These are phyloP conservation scores for Elongisporangium undulatum DNA, from an alignment of 352 stramenopile genomes.

Conservation along the genomic window DNA sequence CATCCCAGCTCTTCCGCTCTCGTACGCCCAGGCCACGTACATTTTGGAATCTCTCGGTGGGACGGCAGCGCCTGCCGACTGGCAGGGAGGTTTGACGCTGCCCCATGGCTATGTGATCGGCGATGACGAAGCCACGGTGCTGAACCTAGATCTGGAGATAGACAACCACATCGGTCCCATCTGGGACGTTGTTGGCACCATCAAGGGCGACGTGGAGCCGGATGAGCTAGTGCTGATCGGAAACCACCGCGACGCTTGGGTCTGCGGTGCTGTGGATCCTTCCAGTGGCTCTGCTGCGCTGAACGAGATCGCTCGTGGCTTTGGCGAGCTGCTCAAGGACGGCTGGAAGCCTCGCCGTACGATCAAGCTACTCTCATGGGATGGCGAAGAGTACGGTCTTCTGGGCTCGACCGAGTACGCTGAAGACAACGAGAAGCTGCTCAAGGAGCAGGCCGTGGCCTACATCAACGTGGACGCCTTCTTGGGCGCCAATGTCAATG, in stretches of 20 bases:
- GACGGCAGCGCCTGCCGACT: slow-evolving; percentile 36
- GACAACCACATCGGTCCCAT: slow-evolving; percentile 74
- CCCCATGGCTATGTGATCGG: slow-evolving; percentile 60
- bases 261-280: slow-evolving; percentile 84
- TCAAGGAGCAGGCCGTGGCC: slow-evolving; percentile 54
- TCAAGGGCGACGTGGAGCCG: slow-evolving; percentile 43
- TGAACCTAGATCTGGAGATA: slow-evolving; percentile 59
- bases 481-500: slow-evolving; percentile 41
- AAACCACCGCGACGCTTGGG: slow-evolving; percentile 89
- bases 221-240: slow-evolving; percentile 77
- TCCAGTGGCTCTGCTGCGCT: slow-evolving; percentile 73
- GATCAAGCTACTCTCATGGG: slow-evolving; percentile 81
- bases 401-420: slow-evolving; percentile 82
- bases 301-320: slow-evolving; percentile 66
- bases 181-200: slow-evolving; percentile 85
- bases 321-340: slow-evolving; percentile 50
- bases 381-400: slow-evolving; percentile 82
- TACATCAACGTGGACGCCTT: slow-evolving; percentile 88
- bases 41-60: slow-evolving; percentile 60
- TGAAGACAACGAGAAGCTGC: slow-evolving; percentile 48
- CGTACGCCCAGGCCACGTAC: slow-evolving; percentile 69
- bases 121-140: slow-evolving; percentile 42
- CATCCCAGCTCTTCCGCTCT: slow-evolving; percentile 66
- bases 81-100: slow-evolving; percentile 54
- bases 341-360: slow-evolving; percentile 71